These are phyloP conservation scores for Lepidium sativum DNA, from an alignment of 345 rosid species.

Conservation along the genomic window DNA sequence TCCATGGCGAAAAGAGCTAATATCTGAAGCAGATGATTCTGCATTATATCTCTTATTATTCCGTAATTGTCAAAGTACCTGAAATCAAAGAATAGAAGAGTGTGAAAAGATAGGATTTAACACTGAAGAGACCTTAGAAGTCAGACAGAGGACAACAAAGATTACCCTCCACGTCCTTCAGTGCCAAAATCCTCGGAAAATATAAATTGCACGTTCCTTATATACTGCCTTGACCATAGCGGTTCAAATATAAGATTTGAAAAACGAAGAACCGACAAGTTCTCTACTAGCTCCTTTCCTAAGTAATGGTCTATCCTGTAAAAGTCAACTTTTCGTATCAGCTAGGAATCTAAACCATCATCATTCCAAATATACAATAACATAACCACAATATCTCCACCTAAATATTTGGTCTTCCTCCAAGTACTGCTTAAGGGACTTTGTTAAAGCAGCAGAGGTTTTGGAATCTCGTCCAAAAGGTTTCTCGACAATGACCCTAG, in stretches of 20 bases:
- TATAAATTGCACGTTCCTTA: conserved; percentile 79
- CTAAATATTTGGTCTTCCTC: conserved; percentile 94
- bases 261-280: conserved; percentile 92
- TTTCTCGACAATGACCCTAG: conserved; percentile 97
- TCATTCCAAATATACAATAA: background rate
- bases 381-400: conserved; percentile 28
- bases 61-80: conserved; percentile 96
- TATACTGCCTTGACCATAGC: conserved; percentile 92
- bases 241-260: conserved; percentile 97
- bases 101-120: background rate
- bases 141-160: conserved; percentile 3
- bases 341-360: background rate
- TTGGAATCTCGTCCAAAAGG: conserved; percentile 96
- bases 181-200: conserved; percentile 99
- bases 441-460: conserved; percentile 90
- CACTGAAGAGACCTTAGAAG: background rate
- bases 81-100: background rate
- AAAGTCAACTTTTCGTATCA: background rate
- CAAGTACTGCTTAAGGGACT: conserved; percentile 67
- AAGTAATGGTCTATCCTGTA: conserved; percentile 96
- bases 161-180: conserved; percentile 98
- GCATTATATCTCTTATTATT: conserved; percentile 96
- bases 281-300: conserved; percentile 97
- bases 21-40: conserved; percentile 96
- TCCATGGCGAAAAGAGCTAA: conserved; percentile 98